A percentile compares a stretch with the other conserved stretches of the same genome.
Conservation (phyloP, 352 stramenopile species). For the Globisporangium paroecandrum region DNA sequence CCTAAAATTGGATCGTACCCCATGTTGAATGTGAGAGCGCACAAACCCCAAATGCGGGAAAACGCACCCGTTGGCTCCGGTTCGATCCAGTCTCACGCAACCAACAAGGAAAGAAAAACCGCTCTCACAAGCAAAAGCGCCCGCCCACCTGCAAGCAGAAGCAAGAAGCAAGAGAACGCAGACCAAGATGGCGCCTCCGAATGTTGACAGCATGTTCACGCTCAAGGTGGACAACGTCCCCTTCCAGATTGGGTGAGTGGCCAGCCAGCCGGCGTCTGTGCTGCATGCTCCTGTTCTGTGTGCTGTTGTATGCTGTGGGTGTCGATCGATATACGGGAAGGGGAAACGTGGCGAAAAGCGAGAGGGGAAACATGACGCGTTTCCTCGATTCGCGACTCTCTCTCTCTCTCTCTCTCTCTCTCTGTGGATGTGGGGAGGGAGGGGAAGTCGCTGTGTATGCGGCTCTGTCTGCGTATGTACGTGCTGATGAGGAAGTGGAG, state of each 20-base stretch:
- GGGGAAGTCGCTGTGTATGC: neutral
- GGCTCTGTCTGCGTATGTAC: neutral
- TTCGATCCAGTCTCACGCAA: neutral
- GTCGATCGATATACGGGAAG: neutral
- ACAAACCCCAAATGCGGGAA: neutral
- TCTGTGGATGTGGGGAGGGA: neutral
- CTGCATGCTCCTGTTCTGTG: neutral
- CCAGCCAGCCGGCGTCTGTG: neutral
- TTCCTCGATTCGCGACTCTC: neutral
- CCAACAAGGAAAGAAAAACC: neutral
- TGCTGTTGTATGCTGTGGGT: neutral
- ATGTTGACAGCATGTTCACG: conserved; percentile 82
- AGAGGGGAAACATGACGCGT: neutral
- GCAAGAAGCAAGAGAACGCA: neutral
- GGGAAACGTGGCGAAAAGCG: neutral
- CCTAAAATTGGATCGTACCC: no score
- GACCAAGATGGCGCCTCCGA: conserved; percentile 56
- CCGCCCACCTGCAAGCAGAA: neutral
- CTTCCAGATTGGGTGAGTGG: conserved; percentile 63
- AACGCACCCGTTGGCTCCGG: neutral
- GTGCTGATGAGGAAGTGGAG: neutral
- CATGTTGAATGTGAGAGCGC: no score
- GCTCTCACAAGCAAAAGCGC: neutral
- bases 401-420: neutral
- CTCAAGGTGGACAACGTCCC: conserved; percentile 89